These are phyloP conservation scores for Miscanthus lutarioriparius DNA, from an alignment of 176 grass and related monocot species.

Conservation along the genomic window DNA sequence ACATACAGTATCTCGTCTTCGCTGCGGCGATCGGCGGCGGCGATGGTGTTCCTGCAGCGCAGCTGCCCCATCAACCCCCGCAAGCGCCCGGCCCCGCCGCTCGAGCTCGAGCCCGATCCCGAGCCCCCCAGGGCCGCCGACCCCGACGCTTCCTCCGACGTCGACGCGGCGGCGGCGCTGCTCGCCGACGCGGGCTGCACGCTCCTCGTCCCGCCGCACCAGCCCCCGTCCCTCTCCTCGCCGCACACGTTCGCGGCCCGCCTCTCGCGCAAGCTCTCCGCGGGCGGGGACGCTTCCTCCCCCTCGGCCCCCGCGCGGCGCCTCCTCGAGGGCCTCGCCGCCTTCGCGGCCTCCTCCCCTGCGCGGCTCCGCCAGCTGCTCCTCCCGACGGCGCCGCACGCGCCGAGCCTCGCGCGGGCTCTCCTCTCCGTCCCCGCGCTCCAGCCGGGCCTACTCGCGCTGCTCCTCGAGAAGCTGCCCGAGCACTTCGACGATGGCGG, in stretches of 20 bases:
- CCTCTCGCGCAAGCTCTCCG: conserved; percentile 51
- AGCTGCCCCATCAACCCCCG: conserved; percentile 45
- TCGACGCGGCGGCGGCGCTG: conserved; percentile 58
- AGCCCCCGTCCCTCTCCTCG: conserved; percentile 41
- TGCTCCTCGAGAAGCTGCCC: conserved; percentile 91
- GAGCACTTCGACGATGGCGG: conserved; percentile 65
- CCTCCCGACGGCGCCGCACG: conserved; percentile 40
- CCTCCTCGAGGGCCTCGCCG: conserved; percentile 56
- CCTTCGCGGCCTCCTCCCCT: conserved; percentile 43
- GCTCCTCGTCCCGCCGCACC: conserved; percentile 54
- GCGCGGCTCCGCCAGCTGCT: conserved; percentile 58
- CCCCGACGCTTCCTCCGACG: not conserved
- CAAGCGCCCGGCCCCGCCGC: conserved; percentile 48
- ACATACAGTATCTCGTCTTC: not conserved
- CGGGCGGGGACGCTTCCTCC: conserved; percentile 19
- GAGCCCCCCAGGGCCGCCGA: not conserved
- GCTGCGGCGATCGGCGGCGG: conserved; percentile 24
- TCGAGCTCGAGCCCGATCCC: not conserved
- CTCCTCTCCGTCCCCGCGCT: conserved; percentile 73
- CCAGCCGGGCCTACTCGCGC: conserved; percentile 61
- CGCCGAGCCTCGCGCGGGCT: conserved; percentile 54
- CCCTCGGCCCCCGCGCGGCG: not conserved
- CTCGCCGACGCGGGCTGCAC: conserved; percentile 88
- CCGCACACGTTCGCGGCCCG: conserved; percentile 45
- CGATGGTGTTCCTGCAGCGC: conserved; percentile 91